Percentiles rank a stretch among this genome's conserved stretches.
Evolutionary conservation across 148 eudicot species (phyloP).

Genomic region (Bassia scoparia): DNA sequence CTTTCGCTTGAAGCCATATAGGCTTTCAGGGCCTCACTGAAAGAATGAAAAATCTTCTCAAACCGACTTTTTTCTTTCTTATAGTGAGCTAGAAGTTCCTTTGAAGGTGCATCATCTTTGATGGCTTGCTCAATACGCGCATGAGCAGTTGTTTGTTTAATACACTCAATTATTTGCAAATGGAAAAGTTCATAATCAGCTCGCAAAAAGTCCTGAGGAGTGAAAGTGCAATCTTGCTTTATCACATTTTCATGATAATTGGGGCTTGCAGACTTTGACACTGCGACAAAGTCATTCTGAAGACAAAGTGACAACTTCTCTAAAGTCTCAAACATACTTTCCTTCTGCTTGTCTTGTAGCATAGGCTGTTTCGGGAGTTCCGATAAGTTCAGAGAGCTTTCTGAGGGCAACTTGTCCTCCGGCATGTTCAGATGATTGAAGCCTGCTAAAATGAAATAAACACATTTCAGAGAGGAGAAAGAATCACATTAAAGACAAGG

Average conservation of each 20-base stretch:
- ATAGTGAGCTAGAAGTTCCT: slow-evolving; percentile 11
- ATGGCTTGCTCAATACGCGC: slow-evolving; percentile 21
- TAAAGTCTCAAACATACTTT: slow-evolving; percentile 4
- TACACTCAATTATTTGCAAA: slow-evolving; percentile 17
- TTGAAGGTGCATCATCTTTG: not conserved
- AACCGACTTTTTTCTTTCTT: slow-evolving; percentile 15
- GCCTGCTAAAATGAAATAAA: not conserved
- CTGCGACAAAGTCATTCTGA: slow-evolving; percentile 13
- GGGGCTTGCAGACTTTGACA: slow-evolving; percentile 17
- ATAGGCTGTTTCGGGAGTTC: not conserved
- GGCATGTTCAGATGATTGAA: not conserved
- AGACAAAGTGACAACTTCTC: slow-evolving; percentile 12
- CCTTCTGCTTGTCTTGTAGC: not conserved
- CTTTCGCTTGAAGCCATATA: slow-evolving; percentile 8
- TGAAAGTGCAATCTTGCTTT: slow-evolving; percentile 13
- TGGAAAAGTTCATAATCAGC: slow-evolving; percentile 21
- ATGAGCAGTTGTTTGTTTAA: slow-evolving; percentile 21
- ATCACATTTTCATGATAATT: slow-evolving; percentile 21
- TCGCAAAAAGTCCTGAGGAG: slow-evolving; percentile 14
- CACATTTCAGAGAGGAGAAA: not conserved
- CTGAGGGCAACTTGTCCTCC: not conserved
- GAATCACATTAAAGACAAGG: not conserved
- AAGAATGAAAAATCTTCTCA: slow-evolving; percentile 10
- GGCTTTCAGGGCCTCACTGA: slow-evolving; percentile 3
- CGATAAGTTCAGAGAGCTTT: not conserved